Percentiles rank a stretch among this genome's conserved stretches.
phyloP scores from a whole-genome alignment of 208 protist species.

The Acanthamoeba triangularis region DNA sequence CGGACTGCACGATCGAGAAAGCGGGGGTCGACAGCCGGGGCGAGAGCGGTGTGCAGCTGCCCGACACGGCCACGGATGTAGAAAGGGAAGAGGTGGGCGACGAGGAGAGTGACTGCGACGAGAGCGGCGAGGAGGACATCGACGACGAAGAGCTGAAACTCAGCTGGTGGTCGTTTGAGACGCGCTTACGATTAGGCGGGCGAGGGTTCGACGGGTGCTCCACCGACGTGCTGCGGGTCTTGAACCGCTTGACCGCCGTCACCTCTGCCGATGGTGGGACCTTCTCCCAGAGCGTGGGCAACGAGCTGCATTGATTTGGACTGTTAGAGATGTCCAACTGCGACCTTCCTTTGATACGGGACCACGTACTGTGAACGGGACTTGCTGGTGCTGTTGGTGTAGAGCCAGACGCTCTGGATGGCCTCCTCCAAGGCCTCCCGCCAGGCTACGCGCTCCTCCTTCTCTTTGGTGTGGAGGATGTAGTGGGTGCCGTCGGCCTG shows the following conservation, averaged over 20 bases:
- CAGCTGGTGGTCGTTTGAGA: background rate
- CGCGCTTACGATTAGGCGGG: background rate
- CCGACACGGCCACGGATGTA: background rate
- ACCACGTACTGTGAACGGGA: background rate
- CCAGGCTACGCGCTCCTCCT: constrained; percentile 25
- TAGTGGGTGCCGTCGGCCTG: background rate
- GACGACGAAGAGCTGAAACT: background rate
- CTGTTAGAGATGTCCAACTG: background rate
- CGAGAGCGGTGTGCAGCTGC: background rate
- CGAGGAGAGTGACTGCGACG: background rate
- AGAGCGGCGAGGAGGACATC: background rate
- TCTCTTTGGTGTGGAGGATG: background rate
- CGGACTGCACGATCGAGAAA: background rate
- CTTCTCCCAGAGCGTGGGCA: background rate
- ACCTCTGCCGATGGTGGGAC: background rate
- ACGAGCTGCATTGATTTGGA: background rate
- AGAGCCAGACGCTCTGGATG: background rate
- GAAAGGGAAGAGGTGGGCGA: background rate
- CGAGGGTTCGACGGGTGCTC: background rate
- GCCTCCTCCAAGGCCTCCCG: background rate
- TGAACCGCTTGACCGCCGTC: background rate
- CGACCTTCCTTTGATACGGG: too few species aligned
- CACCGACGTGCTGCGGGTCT: background rate
- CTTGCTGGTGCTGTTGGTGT: background rate
- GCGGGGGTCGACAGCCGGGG: background rate